Percentiles rank a stretch among this genome's conserved stretches.
These are phyloP conservation scores for Hypsizygus marmoreus DNA, from an alignment of 768 basidiomycete genomes.

Conservation along the genomic window DNA sequence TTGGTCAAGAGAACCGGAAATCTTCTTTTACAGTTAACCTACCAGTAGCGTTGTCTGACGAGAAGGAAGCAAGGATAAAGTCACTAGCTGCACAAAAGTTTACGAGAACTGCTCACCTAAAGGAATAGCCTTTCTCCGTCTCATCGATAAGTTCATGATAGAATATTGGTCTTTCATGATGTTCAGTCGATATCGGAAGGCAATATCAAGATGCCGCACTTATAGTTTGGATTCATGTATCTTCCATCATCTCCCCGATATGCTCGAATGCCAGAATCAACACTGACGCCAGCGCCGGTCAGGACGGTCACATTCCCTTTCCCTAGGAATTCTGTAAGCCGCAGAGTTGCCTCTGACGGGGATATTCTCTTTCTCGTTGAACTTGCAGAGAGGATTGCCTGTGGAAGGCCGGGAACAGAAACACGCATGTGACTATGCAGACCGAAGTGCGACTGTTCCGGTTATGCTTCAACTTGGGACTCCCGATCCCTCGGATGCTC, in stretches of 20 bases:
- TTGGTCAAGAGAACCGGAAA: conserved; percentile 15
- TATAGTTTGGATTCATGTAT: conserved; percentile 90
- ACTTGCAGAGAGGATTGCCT: conserved; percentile 50
- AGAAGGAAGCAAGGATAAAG: background rate
- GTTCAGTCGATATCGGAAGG: conserved; percentile 7
- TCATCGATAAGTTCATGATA: conserved; percentile 84
- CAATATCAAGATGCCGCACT: conserved; percentile 42
- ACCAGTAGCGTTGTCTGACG: conserved; percentile 83
- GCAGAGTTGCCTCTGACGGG: conserved; percentile 55
- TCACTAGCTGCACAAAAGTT: background rate
- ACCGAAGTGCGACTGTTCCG: conserved; percentile 21
- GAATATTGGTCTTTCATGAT: conserved; percentile 58
- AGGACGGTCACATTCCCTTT: conserved; percentile 73
- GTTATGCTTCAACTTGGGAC: conserved; percentile 11
- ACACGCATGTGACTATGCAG: conserved; percentile 67
- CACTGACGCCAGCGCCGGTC: conserved; percentile 93
- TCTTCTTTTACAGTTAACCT: conserved; percentile 20
- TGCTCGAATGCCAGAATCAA: conserved; percentile 95
- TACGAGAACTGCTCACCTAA: conserved; percentile 60
- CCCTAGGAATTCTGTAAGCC: conserved; percentile 64
- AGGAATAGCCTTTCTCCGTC: conserved; percentile 65
- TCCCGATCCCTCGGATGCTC: conserved; percentile 12
- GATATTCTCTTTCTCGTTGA: conserved; percentile 39
- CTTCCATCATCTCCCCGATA: conserved; percentile 86
- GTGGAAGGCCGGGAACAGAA: conserved; percentile 77